Base-by-base conservation (phyloP, 176 grass and related monocot species). In the Hsuehochloa calcarea region DNA sequence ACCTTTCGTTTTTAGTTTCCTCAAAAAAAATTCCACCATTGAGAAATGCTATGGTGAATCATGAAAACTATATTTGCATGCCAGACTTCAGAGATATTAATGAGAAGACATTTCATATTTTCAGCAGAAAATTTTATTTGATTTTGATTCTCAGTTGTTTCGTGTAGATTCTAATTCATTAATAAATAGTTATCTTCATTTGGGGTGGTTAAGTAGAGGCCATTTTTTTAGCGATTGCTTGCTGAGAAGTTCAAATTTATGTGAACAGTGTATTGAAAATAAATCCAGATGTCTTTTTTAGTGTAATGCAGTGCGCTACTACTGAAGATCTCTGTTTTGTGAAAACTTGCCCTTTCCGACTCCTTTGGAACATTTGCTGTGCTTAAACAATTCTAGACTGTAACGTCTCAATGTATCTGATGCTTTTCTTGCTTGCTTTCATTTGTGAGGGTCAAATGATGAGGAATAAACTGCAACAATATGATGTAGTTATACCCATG, bases 1-100 rank as follows among this genome's bases (percentile, higher is more conserved):
- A 3, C 8, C 17, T 19, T 15, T 40, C 25, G 5, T 3, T 11
- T 50, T 41, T 26, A 38, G 8, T 26, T 70, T 61, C 23, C 2
- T 10, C 0, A 1, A 5, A 49, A 2, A 10, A 6, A 29, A 1
- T 51, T 6, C 5, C 1, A 0, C 1, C 0, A 3, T 59, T 35
- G n/a, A 3, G 7, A 29, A 63, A 5, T 8, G 81, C 81, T 60
- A 47, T 61, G 75, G 68, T 6, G 87, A 68, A 68, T 80, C 10
- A 74, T 75, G 75, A 85, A 74, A 59, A 63, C 54, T 60, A 40
- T 59, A 60, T 78, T 82, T 65, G 65, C 84, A 90, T 86, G 73
- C 79, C 73, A 90, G 84, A 90, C 84, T 87, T 83, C 39, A 66
- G 84, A 90, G 89, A 74, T 79, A 87, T 90, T 86, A 20, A 90